phyloP scores from a whole-genome alignment of 352 stramenopile genomes.

The Lagenidium giganteum region DNA sequence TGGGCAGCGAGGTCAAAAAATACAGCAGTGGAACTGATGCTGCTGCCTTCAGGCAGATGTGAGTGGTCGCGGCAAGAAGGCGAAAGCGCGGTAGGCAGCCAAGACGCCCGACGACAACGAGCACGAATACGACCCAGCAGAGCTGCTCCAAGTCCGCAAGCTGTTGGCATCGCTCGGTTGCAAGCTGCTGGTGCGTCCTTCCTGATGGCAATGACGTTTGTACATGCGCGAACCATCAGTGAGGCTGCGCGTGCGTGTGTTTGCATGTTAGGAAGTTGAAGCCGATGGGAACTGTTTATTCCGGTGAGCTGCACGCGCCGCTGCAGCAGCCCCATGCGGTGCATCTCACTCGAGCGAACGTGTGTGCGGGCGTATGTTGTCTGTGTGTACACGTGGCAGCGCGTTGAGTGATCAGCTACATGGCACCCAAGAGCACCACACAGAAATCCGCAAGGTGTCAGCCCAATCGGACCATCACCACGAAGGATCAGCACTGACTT shows the following conservation, averaged over 20 bases:
- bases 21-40: too few species aligned
- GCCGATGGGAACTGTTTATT: constrained; percentile 84
- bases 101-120: too few species aligned
- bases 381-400: too few species aligned
- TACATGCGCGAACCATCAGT: neutral
- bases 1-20: too few species aligned
- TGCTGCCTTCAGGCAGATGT: too few species aligned
- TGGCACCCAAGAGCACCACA: constrained; percentile 62
- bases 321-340: neutral
- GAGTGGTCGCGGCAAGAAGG: too few species aligned
- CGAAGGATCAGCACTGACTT: too few species aligned
- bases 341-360: neutral
- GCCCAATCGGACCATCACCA: neutral
- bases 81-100: too few species aligned
- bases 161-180: constrained; percentile 48
- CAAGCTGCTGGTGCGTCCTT: constrained; percentile 42
- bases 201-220: neutral
- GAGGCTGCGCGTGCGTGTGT: neutral
- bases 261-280: constrained; percentile 49
- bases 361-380: too few species aligned
- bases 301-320: constrained; percentile 25
- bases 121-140: too few species aligned
- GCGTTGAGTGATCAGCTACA: constrained; percentile 71
- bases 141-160: too few species aligned
- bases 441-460: constrained; percentile 64